Conservation (phyloP, 108 stramenopile genomes). For the Cyclotella kingstonii region DNA sequence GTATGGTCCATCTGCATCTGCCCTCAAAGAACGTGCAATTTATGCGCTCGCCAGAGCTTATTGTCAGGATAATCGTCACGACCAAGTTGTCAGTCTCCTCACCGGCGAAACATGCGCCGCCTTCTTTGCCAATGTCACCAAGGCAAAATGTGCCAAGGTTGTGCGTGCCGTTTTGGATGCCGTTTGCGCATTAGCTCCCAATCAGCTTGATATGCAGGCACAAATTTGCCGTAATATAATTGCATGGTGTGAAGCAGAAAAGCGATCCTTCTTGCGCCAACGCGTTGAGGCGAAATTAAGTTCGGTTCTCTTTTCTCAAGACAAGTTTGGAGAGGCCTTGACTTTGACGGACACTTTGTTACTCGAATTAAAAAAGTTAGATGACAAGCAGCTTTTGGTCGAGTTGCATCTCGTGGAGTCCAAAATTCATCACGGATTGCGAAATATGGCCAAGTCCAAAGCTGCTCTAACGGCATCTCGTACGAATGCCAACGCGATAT, state of each 20-base stretch:
- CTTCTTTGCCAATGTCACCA: slow-evolving; percentile 90
- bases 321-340: slow-evolving; percentile 82
- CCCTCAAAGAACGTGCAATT: slow-evolving; percentile 89
- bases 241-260: slow-evolving; percentile 90
- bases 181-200: slow-evolving; percentile 83
- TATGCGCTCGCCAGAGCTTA: slow-evolving; percentile 88
- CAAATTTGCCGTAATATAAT: slow-evolving; percentile 87
- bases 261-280: slow-evolving; percentile 95
- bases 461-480: slow-evolving; percentile 96
- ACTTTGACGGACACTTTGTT: slow-evolving; percentile 84
- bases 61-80: slow-evolving; percentile 64
- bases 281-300: slow-evolving; percentile 96
- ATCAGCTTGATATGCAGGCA: slow-evolving; percentile 81
- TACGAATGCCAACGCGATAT: slow-evolving; percentile 95
- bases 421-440: slow-evolving; percentile 94
- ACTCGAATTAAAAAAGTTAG: slow-evolving; percentile 96
- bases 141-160: slow-evolving; percentile 98
- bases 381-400: slow-evolving; percentile 98
- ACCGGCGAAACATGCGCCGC: slow-evolving; percentile 52
- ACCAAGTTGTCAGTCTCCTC: slow-evolving; percentile 85
- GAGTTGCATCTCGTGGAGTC: slow-evolving; percentile 96
- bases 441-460: slow-evolving; percentile 96
- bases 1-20: slow-evolving; percentile 69
- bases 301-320: slow-evolving; percentile 78
- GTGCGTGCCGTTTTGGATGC: slow-evolving; percentile 95